Evolutionary conservation across 2,329 filamentous ascomycete genomes (phyloP).

Genomic region (Coniochaeta hoffmannii): DNA sequence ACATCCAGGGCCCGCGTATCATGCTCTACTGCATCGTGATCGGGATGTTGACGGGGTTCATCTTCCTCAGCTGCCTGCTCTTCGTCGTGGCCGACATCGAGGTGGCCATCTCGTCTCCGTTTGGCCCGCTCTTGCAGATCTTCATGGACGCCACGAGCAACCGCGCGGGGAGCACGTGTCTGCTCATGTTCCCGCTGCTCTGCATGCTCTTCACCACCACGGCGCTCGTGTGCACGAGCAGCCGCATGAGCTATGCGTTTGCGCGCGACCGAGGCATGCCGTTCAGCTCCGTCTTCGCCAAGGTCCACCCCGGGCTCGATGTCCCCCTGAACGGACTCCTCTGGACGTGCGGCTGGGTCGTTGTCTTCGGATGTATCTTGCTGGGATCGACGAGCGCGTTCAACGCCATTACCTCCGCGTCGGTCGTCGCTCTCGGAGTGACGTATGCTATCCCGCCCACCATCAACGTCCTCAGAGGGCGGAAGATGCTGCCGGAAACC

Average conservation of each 20-base stretch:
- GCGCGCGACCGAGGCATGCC: constrained; percentile 62
- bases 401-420: constrained; percentile 63
- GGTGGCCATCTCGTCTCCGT: constrained; percentile 32
- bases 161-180: constrained; percentile 53
- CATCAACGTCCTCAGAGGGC: constrained; percentile 60
- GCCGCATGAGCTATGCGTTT: constrained; percentile 61
- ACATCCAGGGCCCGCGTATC: constrained; percentile 54
- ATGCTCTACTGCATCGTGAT: constrained; percentile 60
- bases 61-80: constrained; percentile 44
- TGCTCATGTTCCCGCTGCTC: constrained; percentile 59
- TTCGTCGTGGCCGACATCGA: constrained; percentile 55
- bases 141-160: constrained; percentile 55
- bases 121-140: constrained; percentile 25
- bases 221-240: constrained; percentile 58
- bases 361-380: constrained; percentile 64
- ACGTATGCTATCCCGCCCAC: constrained; percentile 68
- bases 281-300: constrained; percentile 50
- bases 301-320: constrained; percentile 51
- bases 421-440: constrained; percentile 63
- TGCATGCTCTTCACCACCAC: constrained; percentile 58
- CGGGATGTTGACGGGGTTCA: constrained; percentile 51
- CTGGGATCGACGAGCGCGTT: constrained; percentile 61
- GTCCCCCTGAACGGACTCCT: constrained; percentile 61
- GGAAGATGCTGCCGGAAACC: constrained; percentile 53
- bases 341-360: constrained; percentile 51